Base-by-base conservation (phyloP, 176 grass and related monocot genomes). In the Oryza glumipatula region DNA sequence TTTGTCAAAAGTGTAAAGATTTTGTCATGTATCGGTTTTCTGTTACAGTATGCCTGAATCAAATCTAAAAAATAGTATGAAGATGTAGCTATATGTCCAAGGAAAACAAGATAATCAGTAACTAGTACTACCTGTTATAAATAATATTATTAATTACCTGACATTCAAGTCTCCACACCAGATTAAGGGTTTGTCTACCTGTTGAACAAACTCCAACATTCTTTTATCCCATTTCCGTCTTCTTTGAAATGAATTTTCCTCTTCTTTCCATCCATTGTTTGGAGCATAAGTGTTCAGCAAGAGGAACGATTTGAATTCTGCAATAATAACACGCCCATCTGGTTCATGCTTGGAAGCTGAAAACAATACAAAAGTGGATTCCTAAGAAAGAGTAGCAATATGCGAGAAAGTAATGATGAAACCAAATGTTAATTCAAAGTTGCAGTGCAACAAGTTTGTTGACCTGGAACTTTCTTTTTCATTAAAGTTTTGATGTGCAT, bases 241-340 rank as follows among this genome's bases (percentile, higher is more conserved):
- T 80, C 96, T 93, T 92, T 84, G 87, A 85, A 98, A 98, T 78
- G 96, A 94, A 88, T 94, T 95, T 74, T 95, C 89, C 73, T 98
- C 96, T 74, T 98, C 96, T 48, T 95, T 98, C 96, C 96, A 98
- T 69, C 96, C 96, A 80, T 98, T 98, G 56, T 98, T 98, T 86
- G 96, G 96, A 83, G 83, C 78, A 92, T 98, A 95, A 49, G 93
- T 95, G 90, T 98, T 98, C 65, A 98, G 77, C 54, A 98, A 75
- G 58, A 94, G 66, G 78, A 86, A 92, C 32, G 93, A 95, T 70
- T 95, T 91, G 94, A 98, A 98, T 95, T 98, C 95, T 24, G 68
- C 93, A 87, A 98, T 92, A 89, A 98, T 95, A 66, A 98, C 96
- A 16, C 89, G 89, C 0, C 96, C 96, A 33, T 98, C 96, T 32